Percentiles rank a stretch among this genome's conserved stretches.
These are phyloP conservation scores for Spizellomyces sp. DNA, from an alignment of 192 early-diverging fungal genomes.

Conservation along the genomic window DNA sequence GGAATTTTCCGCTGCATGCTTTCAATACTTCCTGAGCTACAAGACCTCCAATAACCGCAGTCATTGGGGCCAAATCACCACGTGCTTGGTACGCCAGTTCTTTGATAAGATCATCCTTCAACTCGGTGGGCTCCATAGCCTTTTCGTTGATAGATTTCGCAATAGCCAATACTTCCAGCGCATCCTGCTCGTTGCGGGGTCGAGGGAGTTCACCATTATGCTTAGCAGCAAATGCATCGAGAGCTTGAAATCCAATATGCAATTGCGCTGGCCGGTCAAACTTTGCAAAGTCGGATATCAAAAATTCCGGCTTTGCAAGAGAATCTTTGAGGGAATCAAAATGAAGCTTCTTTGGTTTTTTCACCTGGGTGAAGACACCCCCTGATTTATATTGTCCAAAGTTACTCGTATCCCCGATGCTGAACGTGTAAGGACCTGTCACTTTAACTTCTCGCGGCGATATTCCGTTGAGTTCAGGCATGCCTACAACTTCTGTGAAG, in stretches of 20 bases:
- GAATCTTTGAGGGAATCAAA: constrained; percentile 81
- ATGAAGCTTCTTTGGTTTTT: constrained; percentile 79
- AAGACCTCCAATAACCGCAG: constrained; percentile 93
- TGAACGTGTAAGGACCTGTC: constrained; percentile 90
- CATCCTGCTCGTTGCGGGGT: constrained; percentile 85
- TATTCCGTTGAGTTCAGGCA: constrained; percentile 83
- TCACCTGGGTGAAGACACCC: constrained; percentile 96
- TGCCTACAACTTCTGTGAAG: constrained; percentile 91
- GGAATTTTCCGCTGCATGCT: constrained; percentile 96
- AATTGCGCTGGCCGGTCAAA: constrained; percentile 95
- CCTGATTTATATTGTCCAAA: constrained; percentile 79
- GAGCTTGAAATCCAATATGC: constrained; percentile 91
- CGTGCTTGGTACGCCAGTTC: constrained; percentile 85
- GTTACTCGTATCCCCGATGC: constrained; percentile 84
- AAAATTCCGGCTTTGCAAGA: constrained; percentile 76
- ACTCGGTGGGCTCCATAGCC: constrained; percentile 63
- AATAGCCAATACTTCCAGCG: constrained; percentile 71
- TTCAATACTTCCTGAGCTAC: constrained; percentile 99
- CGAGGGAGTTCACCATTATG: constrained; percentile 72
- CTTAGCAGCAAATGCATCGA: constrained; percentile 74
- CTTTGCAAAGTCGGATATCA: constrained; percentile 95
- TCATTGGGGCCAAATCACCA: constrained; percentile 94
- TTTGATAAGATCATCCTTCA: constrained; percentile 86
- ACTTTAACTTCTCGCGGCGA: constrained; percentile 83
- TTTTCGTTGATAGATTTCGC: constrained; percentile 72